These are phyloP conservation scores for Fusarium buxicola DNA, from an alignment of 2,329 filamentous ascomycete species.

Conservation along the genomic window DNA sequence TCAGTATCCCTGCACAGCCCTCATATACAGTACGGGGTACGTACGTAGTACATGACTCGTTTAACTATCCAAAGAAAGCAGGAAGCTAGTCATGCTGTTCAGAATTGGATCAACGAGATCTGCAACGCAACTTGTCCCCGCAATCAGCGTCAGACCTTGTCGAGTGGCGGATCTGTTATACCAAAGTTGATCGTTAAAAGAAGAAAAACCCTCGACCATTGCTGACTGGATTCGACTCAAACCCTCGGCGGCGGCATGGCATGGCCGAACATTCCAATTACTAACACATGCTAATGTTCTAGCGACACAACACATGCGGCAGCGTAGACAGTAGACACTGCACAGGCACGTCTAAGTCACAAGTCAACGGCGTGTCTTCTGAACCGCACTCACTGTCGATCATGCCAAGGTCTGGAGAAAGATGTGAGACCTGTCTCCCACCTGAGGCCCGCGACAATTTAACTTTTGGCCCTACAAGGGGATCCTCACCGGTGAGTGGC, in stretches of 20 bases:
- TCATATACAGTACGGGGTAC: neutral
- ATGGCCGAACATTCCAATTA: slow-evolving; percentile 11
- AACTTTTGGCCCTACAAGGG: slow-evolving; percentile 5
- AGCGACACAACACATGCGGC: slow-evolving; percentile 7
- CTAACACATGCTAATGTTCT: neutral
- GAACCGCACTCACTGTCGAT: neutral
- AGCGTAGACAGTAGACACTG: neutral
- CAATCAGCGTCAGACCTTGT: neutral
- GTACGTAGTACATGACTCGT: no score
- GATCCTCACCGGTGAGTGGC: slow-evolving; percentile 13
- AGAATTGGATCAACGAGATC: slow-evolving; percentile 13
- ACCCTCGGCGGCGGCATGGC: neutral
- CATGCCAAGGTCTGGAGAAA: slow-evolving; percentile 9
- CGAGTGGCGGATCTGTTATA: neutral
- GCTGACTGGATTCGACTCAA: neutral
- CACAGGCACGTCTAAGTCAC: slow-evolving; percentile 5
- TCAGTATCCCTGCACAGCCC: neutral
- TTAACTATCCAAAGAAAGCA: no score
- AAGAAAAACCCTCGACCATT: slow-evolving; percentile 8
- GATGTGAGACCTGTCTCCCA: slow-evolving; percentile 14
- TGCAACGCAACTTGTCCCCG: slow-evolving; percentile 3
- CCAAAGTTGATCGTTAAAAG: neutral
- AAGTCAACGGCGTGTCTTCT: slow-evolving; percentile 1
- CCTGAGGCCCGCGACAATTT: slow-evolving; percentile 7
- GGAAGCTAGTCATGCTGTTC: no score